These are phyloP conservation scores for Marchantia polymorpha DNA, from an alignment of 225 moss, liverwort and hornwort genomes.

Conservation along the genomic window DNA sequence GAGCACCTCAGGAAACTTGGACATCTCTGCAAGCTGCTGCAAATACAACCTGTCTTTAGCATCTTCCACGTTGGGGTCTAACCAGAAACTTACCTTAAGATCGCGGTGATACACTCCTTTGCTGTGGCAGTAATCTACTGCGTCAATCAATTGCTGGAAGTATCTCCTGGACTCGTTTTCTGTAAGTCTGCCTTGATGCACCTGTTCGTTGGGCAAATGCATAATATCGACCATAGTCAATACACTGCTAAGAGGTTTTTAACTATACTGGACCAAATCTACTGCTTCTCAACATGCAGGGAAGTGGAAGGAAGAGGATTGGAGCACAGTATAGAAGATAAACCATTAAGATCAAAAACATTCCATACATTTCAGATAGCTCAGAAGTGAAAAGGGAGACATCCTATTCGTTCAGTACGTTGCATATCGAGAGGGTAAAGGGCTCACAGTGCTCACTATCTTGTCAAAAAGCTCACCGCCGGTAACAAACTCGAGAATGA, in stretches of 20 bases:
- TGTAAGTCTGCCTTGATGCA: conserved; percentile 89
- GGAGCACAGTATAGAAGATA: too few species aligned
- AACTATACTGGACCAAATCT: too few species aligned
- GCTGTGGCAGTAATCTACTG: conserved; percentile 91
- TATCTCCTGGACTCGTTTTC: conserved; percentile 82
- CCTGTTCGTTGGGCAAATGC: conserved; percentile 39
- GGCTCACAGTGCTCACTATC: conserved; percentile 58
- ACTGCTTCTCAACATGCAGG: too few species aligned
- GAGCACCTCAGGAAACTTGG: background rate
- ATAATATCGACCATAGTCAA: background rate
- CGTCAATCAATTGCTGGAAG: conserved; percentile 98
- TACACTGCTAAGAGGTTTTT: background rate
- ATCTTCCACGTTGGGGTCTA: background rate
- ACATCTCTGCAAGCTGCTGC: background rate
- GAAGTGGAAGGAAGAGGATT: too few species aligned
- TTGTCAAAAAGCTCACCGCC: conserved; percentile 99
- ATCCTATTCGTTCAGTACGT: too few species aligned
- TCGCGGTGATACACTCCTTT: conserved; percentile 98
- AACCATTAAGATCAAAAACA: too few species aligned
- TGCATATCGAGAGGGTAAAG: background rate
- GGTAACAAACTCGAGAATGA: conserved; percentile 93
- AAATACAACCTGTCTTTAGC: background rate
- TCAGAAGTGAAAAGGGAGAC: too few species aligned
- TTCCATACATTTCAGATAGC: too few species aligned
- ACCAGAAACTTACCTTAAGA: conserved; percentile 62